Evolutionary conservation across 2,329 filamentous ascomycete genomes (phyloP).

Genomic region (Fusarium sp.): DNA sequence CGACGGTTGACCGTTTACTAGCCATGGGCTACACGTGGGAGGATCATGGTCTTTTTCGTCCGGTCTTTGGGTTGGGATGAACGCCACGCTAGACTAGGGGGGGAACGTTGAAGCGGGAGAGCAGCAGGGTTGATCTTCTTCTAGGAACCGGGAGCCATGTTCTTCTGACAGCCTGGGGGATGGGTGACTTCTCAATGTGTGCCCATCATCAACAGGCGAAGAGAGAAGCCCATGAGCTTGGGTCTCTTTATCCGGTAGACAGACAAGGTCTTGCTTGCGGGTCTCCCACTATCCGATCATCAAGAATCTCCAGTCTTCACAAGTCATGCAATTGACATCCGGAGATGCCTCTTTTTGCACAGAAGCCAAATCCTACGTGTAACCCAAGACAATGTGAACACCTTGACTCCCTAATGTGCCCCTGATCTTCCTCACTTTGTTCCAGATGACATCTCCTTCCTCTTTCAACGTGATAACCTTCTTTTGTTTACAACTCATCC

Average conservation of each 20-base stretch:
- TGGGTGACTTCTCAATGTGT: neutral
- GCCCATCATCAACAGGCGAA: neutral
- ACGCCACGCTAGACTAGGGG: neutral
- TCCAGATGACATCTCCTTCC: neutral
- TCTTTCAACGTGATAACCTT: neutral
- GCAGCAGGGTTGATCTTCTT: constrained; percentile 2
- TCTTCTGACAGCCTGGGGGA: neutral
- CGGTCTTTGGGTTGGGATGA: constrained; percentile 23
- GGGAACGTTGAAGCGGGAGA: constrained; percentile 7
- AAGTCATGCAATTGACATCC: neutral
- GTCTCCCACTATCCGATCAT: neutral
- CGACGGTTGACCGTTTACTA: constrained; percentile 6
- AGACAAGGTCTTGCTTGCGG: neutral
- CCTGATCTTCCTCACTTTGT: neutral
- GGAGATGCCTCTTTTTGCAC: neutral
- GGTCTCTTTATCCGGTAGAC: neutral
- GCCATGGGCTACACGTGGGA: neutral
- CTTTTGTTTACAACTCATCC: neutral
- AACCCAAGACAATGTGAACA: neutral
- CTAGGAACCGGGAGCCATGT: neutral
- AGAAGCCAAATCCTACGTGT: neutral
- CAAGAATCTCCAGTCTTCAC: neutral
- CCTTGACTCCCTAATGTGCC: neutral
- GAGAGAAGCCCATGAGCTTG: neutral
- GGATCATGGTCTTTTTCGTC: neutral